phyloP scores from a whole-genome alignment of 495 filamentous ascomycete genomes.

The Terfezia boudieri region DNA sequence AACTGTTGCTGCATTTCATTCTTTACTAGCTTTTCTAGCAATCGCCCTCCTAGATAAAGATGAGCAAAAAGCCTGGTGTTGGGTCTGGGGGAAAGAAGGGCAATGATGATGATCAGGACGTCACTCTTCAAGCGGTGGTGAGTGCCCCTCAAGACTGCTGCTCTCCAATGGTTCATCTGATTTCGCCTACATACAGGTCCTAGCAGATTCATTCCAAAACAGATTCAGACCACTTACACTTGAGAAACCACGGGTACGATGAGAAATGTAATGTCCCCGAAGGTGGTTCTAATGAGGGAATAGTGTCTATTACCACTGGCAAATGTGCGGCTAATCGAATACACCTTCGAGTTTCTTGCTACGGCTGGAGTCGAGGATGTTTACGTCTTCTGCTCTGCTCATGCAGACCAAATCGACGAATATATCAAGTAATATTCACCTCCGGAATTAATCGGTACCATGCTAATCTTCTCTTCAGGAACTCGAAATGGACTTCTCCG shows the following conservation, averaged over 20 bases:
- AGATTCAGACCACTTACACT: slow-evolving; percentile 74
- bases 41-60: neutral
- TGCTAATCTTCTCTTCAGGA: slow-evolving; percentile 20
- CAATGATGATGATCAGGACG: slow-evolving; percentile 47
- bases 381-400: slow-evolving; percentile 73
- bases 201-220: slow-evolving; percentile 86
- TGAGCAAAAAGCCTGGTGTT: neutral
- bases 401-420: slow-evolving; percentile 70
- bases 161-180: too few species aligned
- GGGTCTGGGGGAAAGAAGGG: slow-evolving; percentile 37
- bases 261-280: neutral
- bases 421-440: slow-evolving; percentile 33
- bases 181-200: slow-evolving; percentile 21
- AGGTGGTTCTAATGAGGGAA: neutral
- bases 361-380: slow-evolving; percentile 82
- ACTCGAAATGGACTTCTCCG: slow-evolving; percentile 42
- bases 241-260: slow-evolving; percentile 61
- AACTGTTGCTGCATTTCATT: too few species aligned
- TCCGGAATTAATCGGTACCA: neutral
- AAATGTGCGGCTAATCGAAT: slow-evolving; percentile 88
- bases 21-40: too few species aligned
- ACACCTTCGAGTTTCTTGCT: slow-evolving; percentile 89
- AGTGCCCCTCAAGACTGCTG: slow-evolving; percentile 11
- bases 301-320: slow-evolving; percentile 87
- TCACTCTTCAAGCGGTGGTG: slow-evolving; percentile 78